Evolutionary conservation across 352 stramenopile genomes (phyloP).

Genomic region (Phytophthora pinifolia): DNA sequence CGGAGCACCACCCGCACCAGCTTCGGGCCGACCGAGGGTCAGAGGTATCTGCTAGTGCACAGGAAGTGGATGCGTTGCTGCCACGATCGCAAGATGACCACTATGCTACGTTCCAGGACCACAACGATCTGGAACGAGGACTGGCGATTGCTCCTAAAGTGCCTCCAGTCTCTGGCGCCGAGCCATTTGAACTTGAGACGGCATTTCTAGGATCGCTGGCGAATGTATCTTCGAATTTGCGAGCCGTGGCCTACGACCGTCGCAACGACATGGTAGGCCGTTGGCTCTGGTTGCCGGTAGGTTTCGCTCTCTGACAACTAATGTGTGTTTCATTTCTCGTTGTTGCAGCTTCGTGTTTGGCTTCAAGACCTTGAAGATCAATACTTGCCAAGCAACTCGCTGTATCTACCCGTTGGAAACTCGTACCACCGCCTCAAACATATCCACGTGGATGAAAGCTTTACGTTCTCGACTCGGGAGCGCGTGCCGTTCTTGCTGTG

Average conservation of each 20-base stretch:
- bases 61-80: constrained; percentile 60
- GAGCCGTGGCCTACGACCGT: constrained; percentile 48
- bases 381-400: constrained; percentile 74
- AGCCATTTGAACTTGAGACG: constrained; percentile 74
- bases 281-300: background rate
- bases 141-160: constrained; percentile 11
- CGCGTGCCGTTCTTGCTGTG: constrained; percentile 82
- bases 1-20: constrained; percentile 25
- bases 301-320: background rate
- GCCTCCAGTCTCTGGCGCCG: constrained; percentile 13
- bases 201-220: constrained; percentile 69
- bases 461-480: constrained; percentile 83
- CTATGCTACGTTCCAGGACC: constrained; percentile 65
- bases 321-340: background rate
- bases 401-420: constrained; percentile 81
- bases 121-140: constrained; percentile 51
- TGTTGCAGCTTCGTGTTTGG: constrained; percentile 60
- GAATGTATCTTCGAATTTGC: constrained; percentile 75
- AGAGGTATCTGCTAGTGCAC: constrained; percentile 28
- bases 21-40: constrained; percentile 20
- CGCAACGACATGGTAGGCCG: constrained; percentile 70
- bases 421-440: constrained; percentile 74
- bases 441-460: constrained; percentile 78
- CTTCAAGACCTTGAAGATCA: constrained; percentile 62
- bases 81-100: constrained; percentile 53